Evolutionary conservation across 306 rosid genomes (phyloP), one percentile per base, ranked within the genome.

Genomic region (Ormosia emarginata): DNA sequence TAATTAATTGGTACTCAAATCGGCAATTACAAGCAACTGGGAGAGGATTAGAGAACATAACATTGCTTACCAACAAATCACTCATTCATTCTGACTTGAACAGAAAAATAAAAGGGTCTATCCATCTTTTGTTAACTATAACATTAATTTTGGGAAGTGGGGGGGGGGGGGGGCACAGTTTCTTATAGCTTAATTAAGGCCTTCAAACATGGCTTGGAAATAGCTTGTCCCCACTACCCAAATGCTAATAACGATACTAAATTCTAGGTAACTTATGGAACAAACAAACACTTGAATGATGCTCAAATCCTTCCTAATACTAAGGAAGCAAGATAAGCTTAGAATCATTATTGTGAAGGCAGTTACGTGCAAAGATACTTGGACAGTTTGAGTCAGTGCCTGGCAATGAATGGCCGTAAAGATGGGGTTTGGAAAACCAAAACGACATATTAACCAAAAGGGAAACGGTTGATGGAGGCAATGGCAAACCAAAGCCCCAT

Each of bases 401-500:
- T 17, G 49, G 65, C 66, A 71, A 86, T 75, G 77, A 36, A 57
- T 67, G 72, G 74, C 40, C 49, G 87, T 81, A 79, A 83, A 62
- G 57, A 62, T 75, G 86, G 81, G 59, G 90, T 58, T 87, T 80
- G 77, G 85, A 78, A 80, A 57, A 64, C 84, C 94, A 85, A 87
- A 92, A 86, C 81, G 94, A 90, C 92, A 63, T 85, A 59, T 75
- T 74, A 89, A 79, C 91, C 69, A 81, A 75, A 71, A 58, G 73
- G 7, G 65, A 55, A 83, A 81, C 46, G 6, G 13, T 8, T 17
- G 75, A 61, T 59, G 61, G 83, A 88, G 69, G 77, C 78, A 70
- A 50, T 43, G 24, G n/a, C 80, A 81, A 80, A 84, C 76, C 68
- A 58, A 8, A 66, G 40, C 6, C 63, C 43, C 66, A 30, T 67